A percentile compares a stretch with the other conserved stretches of the same genome.
Evolutionary conservation across 164 flowering plant genomes (phyloP).

Genomic region (Stephania cephalantha): DNA sequence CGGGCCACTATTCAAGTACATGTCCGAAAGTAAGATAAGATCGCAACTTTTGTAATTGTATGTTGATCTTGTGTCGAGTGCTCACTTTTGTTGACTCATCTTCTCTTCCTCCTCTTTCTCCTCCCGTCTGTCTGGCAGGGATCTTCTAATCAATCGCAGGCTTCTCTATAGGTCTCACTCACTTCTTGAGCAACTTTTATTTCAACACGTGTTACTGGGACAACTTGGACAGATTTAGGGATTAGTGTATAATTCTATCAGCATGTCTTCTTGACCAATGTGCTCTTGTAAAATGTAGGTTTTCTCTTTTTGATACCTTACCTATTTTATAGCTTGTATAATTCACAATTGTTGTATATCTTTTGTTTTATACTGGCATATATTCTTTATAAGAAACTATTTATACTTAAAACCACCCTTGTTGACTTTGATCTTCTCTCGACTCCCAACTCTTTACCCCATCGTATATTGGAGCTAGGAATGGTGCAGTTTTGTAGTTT

Average conservation of each 20-base stretch:
- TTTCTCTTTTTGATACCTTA: not conserved
- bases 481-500: not conserved
- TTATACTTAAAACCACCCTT: not conserved
- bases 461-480: not conserved
- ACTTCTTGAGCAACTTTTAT: slow-evolving; percentile 1
- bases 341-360: not conserved
- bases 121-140: slow-evolving; percentile 6
- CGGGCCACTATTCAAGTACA: slow-evolving; percentile 16
- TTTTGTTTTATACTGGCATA: slow-evolving; percentile 1
- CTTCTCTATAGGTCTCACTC: not conserved
- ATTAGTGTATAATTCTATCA: not conserved
- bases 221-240: not conserved
- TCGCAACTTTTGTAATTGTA: not conserved
- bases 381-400: not conserved
- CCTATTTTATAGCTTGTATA: not conserved
- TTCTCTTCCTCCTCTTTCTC: not conserved
- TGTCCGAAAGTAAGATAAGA: slow-evolving; percentile 16
- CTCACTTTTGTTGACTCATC: not conserved
- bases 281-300: not conserved
- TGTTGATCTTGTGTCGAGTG: not conserved
- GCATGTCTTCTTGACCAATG: not conserved
- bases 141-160: slow-evolving; percentile 5
- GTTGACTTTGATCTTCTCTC: not conserved
- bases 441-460: not conserved
- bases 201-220: not conserved